phyloP scores from a whole-genome alignment of 352 stramenopile species.

The Globisporangium rhizosaccharum region DNA sequence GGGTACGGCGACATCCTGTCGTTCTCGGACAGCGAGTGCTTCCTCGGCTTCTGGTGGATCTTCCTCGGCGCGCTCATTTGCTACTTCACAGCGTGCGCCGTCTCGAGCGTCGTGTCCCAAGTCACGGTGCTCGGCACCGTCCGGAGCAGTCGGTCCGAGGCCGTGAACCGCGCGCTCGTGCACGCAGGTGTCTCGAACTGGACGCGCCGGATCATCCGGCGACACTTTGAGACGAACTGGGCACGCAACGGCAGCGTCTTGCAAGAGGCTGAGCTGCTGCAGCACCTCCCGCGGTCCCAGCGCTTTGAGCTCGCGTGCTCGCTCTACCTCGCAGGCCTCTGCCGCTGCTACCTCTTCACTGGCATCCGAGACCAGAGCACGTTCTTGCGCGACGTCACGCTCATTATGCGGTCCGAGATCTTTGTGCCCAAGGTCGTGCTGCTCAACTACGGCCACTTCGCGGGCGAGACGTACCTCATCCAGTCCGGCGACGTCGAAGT shows the following conservation, averaged over 20 bases:
- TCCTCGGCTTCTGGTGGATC: conserved; percentile 19
- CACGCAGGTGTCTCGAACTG: conserved; percentile 8
- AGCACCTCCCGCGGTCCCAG: conserved; percentile 18
- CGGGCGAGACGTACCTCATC: conserved; percentile 53
- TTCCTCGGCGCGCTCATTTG: conserved; percentile 19
- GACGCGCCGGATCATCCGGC: conserved; percentile 13
- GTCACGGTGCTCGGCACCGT: conserved; percentile 9
- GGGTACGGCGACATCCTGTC: conserved; percentile 64
- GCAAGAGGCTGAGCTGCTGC: conserved; percentile 9
- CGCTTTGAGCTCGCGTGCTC: conserved; percentile 13
- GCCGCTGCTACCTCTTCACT: conserved; percentile 10
- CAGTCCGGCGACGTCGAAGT: conserved; percentile 56
- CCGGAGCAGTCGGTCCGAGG: conserved; percentile 2
- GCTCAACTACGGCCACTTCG: conserved; percentile 44
- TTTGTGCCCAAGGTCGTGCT: conserved; percentile 56
- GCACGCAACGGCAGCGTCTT: conserved; percentile 17
- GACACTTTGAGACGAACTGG: conserved; percentile 21
- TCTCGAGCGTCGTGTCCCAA: conserved; percentile 20
- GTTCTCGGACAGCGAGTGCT: conserved; percentile 34
- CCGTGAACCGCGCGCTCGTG: conserved; percentile 12
- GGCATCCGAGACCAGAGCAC: conserved; percentile 3
- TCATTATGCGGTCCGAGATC: conserved; percentile 43
- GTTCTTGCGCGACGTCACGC: conserved; percentile 29
- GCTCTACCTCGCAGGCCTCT: conserved; percentile 9
- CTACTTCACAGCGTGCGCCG: conserved; percentile 19